Base-by-base conservation (phyloP, 306 rosid species). In the Herpetospermum pedunculosum region DNA sequence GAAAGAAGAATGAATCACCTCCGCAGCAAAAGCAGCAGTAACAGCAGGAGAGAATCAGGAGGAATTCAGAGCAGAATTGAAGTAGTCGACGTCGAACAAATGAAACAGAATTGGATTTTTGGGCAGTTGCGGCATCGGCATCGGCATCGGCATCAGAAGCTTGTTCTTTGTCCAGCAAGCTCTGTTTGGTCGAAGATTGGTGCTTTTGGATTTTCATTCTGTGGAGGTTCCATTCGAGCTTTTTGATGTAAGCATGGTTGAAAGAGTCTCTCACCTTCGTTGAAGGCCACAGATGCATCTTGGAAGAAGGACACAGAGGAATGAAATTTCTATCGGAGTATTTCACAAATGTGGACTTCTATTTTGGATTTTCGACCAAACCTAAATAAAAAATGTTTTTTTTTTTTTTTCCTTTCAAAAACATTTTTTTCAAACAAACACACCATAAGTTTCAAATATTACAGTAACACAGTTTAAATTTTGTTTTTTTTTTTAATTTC, bases 211-310 rank as follows among this genome's bases (percentile, higher is more conserved):
- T 49, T 21, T 76, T 76, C 87, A 84, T 84, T 76, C 83, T 76
- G 2, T 62, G 70, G 25, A 76, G 63, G 52, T 84, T 84, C 87
- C 77, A 78, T 15, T 84, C 87, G 2, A 81, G 79, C 75, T 59
- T 84, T 21, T 26, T 69, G n/a, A 84, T 53, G 57, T 84, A 81
- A 30, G 8, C 80, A 18, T 30, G 52, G 72, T 75, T 75, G 83
- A 84, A 84, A 34, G 87, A 81, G 19, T 84, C 83, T 74, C 87
- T 78, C 68, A 84, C 67, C 47, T 15, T 78, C 65, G 60, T 46
- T 32, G 87, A 81, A 19, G 87, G 85, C 85, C 82, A 84, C 23
- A 84, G 85, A 84, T 81, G 87, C 87, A 84, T 84, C 44, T 76
- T 44, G 29, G 6, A 10, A 14, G 71, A 37, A 35, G 9, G 37